Base-by-base conservation (phyloP, 208 protist species). In the Crithidia brevicula region DNA sequence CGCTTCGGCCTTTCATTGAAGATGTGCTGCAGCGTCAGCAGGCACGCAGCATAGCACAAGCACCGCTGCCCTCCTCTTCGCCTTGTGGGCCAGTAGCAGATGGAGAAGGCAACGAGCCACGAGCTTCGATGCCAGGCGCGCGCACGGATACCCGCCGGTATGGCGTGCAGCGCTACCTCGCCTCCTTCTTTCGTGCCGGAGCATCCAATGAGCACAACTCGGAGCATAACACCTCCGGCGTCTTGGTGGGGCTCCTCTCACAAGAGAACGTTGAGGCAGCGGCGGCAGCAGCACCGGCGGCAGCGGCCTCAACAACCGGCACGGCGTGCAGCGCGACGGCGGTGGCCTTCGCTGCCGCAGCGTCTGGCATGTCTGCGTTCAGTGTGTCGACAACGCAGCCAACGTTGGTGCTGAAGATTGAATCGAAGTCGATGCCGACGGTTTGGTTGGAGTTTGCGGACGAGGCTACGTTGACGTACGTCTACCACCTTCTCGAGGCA, bases 361-460 rank as follows among this genome's bases (percentile, higher is more conserved):
- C 61, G 2, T 16, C 59, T 3, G 30, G 28, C n/a, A 38, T 65
- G 22, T 27, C 59, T 20, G 47, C 62, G 23, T 13, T 16, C 5
- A 45, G 13, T 10, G 20, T 34, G 34, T 10, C 60, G 2, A 28
- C 62, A 4, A 31, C 51, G 5, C 47, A 59, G 27, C 47, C 60
- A 0, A 52, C 56, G 38, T 22, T 74, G 38, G 60, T 79, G 45
- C 40, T 79, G 15, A 67, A 58, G 28, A 15, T 79, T 6, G 56
- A 79, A 42, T 66, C 74, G 5, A 42, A 30, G n/a, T 16, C 47
- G 8, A 38, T 75, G 66, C 74, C 53, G 31, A 79, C 74, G 46
- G 58, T 79, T 22, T 79, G 74, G 74, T 23, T 79, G 0, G 74
- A 79, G 56, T 79, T 79, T 23, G 51, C 60, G 2, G 61, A 74